Evolutionary conservation across 2,329 filamentous ascomycete species (phyloP), one percentile per base, ranked within the genome.

Genomic region (Zalaria obscura): DNA sequence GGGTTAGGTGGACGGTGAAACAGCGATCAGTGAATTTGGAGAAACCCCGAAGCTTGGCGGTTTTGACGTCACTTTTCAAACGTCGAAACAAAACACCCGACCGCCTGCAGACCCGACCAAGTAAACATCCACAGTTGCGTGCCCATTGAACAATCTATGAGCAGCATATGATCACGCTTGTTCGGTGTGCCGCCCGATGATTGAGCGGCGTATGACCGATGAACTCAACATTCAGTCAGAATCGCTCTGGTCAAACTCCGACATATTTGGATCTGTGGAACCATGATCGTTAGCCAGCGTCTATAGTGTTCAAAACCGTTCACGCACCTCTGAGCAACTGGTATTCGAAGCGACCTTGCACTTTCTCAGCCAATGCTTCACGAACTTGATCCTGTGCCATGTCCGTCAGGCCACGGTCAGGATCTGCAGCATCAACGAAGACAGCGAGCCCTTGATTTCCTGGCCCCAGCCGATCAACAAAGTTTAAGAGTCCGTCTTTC

Each of bases 401-500:
- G 9, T 64, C 57, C 4, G 58, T 48, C 10, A 70, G 52, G 5
- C 57, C 58, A 9, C 40, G 43, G 8, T 67, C 62, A 8, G 61
- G 58, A 41, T 67, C 63, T 28, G 66, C 67, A 50, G 60, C 62
- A 34, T 67, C 64, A 9, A 69, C 53, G 29, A 60, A 62, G 31
- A 70, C 40, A 2, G 58, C 54, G 9, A 70, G 32, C 8, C 64
- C 64, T 35, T 55, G 53, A 44, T 69, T 68, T 2, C 60, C 57
- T 1, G 56, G 55, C 9, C 50, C 61, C 5, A 71, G 55, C 10
- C 53, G 49, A 2, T 56, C 47, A n/a, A 69, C 55, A 41, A 68
- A 68, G 5, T 60, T 55, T 4, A 66, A 52, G 1, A 81, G 62
- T 2, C 69, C 72, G 4, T 64, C 54, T 3, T 59, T 59, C 0